Conservation (phyloP, 768 basidiomycete species). For the Phaeotremella skinneri region DNA sequence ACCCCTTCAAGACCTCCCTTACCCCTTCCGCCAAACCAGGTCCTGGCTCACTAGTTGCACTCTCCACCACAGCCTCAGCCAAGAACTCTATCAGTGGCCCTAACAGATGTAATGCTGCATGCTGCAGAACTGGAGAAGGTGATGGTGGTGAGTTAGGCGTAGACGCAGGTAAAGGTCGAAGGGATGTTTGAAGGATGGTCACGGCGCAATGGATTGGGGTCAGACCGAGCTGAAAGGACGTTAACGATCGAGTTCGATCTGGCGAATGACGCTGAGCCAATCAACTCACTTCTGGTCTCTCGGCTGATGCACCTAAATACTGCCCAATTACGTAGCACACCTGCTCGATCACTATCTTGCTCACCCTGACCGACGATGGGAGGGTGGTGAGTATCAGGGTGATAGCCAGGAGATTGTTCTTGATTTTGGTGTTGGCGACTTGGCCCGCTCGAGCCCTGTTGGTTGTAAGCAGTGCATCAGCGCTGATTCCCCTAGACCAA, state of each 20-base stretch:
- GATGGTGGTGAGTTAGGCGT: conserved; percentile 16
- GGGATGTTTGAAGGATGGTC: conserved; percentile 72
- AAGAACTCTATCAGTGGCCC: conserved; percentile 80
- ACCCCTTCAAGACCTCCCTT: conserved; percentile 78
- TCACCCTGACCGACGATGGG: conserved; percentile 65
- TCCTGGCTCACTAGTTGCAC: conserved; percentile 59
- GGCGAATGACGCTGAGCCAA: conserved; percentile 1
- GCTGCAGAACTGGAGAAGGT: conserved; percentile 57
- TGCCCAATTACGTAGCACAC: conserved; percentile 79
- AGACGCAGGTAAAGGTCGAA: conserved; percentile 60
- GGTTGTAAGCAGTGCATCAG: too few relatives aligned
- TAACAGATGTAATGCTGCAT: conserved; percentile 68
- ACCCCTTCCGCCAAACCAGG: conserved; percentile 60
- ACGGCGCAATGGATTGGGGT: conserved; percentile 87
- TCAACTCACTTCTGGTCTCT: conserved; percentile 60
- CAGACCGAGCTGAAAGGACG: conserved; percentile 62
- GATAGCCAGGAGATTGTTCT: conserved; percentile 81
- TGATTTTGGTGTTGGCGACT: conserved; percentile 76
- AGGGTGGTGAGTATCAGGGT: conserved; percentile 81
- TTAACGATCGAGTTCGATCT: not conserved
- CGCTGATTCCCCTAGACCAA: too few relatives aligned
- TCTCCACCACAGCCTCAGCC: conserved; percentile 63
- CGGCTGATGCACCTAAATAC: conserved; percentile 64
- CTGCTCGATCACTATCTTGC: conserved; percentile 74
- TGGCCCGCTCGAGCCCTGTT: conserved; percentile 77